These are phyloP conservation scores for Entomortierella chlamydospora DNA, from an alignment of 192 early-diverging fungal species.

Conservation along the genomic window DNA sequence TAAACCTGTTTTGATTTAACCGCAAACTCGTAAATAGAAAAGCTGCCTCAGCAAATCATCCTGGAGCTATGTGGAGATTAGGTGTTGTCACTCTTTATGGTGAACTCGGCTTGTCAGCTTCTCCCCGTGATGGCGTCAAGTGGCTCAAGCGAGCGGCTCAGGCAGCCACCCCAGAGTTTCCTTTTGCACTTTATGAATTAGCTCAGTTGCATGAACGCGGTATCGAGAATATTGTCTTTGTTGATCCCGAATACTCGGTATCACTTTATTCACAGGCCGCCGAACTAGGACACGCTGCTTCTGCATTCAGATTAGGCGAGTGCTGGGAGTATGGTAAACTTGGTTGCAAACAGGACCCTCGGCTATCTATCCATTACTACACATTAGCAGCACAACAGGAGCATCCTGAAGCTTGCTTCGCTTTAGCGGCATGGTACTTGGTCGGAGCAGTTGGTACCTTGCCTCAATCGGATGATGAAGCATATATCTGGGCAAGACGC, in stretches of 20 bases:
- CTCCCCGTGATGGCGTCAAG: slow-evolving; percentile 69
- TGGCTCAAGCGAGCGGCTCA: slow-evolving; percentile 71
- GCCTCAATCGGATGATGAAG: slow-evolving; percentile 71
- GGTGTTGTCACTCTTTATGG: slow-evolving; percentile 71
- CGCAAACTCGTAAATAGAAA: too few relatives aligned
- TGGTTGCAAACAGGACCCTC: slow-evolving; percentile 64
- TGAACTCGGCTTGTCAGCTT: slow-evolving; percentile 63
- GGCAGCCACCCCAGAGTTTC: slow-evolving; percentile 66
- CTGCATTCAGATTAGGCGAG: slow-evolving; percentile 70
- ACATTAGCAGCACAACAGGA: slow-evolving; percentile 72
- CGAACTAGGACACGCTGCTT: slow-evolving; percentile 72
- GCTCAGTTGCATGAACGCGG: slow-evolving; percentile 68
- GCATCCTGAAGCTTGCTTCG: slow-evolving; percentile 72
- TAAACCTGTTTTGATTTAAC: too few relatives aligned
- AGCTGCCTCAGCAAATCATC: slow-evolving; percentile 74
- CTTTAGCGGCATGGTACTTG: slow-evolving; percentile 75
- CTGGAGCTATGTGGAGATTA: slow-evolving; percentile 74
- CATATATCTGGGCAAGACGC: slow-evolving; percentile 70
- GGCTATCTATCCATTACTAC: slow-evolving; percentile 68
- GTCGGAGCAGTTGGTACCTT: slow-evolving; percentile 66
- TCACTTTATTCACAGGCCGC: slow-evolving; percentile 72
- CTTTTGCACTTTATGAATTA: slow-evolving; percentile 70
- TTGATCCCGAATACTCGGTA: slow-evolving; percentile 72
- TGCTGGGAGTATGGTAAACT: slow-evolving; percentile 75
- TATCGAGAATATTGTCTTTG: slow-evolving; percentile 68